Evolutionary conservation across 805 yeast species (phyloP), one percentile per base, ranked within the genome.

Genomic region (Hanseniaspora nectarophila): DNA sequence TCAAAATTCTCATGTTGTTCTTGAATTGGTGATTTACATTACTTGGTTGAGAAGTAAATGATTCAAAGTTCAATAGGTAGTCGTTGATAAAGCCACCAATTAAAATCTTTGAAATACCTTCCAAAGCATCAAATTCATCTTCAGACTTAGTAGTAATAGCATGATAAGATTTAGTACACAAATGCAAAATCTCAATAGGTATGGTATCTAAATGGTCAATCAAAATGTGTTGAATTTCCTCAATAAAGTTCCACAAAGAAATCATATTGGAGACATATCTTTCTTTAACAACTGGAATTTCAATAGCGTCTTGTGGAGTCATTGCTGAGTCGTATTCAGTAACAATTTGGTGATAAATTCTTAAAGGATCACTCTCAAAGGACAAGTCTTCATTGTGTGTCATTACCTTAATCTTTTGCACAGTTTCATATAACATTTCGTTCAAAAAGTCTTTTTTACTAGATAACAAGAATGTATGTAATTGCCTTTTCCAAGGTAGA

Each of bases 331-430:
- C 63, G 37, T 61, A 45, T 67, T 62, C 70, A 64, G 59, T 67
- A 29, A 37, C 34, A n/a, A 80, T 56, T 2, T 58, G 60, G 28
- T 63, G 59, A 61, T 76, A 76, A 26, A 85, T 81, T 15, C 67
- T 66, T 2, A 76, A 63, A 2, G 97, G 97, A 63, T 88, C 85
- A 52, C 89, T 78, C 61, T 89, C 96, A 57, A 87, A 78, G 52
- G 81, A 80, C 10, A 81, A 63, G 5, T 67, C 68, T 8, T 65
- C 61, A 29, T 67, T 65, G 12, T 32, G 24, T 2, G 45, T 40
- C 34, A 24, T 18, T 20, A 62, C 57, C 10, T 76, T 58, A 15
- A 59, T 61, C 24, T 67, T 64, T 2, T 75, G 62, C 20, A 73
- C 57, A 1, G 72, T 65, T 0, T 67, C 63, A 31, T 77, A 62